Percentiles rank a stretch among this genome's conserved stretches.
These are phyloP conservation scores for Cucumis hystrix DNA, from an alignment of 306 rosid genomes.

Conservation along the genomic window DNA sequence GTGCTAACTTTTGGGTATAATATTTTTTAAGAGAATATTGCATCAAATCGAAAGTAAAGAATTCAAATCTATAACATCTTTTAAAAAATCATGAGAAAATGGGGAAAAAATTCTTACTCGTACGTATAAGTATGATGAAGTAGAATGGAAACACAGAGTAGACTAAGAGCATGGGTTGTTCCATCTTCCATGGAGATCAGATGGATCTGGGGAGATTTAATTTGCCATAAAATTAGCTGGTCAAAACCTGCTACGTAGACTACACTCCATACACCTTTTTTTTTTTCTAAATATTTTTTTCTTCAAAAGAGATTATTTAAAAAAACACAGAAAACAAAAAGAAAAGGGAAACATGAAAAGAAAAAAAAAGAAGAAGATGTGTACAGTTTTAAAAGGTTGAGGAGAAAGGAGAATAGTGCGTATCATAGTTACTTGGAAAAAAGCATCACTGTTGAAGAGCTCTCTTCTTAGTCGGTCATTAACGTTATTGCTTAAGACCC, in stretches of 20 bases:
- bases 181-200: not conserved
- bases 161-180: not conserved
- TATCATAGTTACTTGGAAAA: not conserved
- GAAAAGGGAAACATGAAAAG: too few species aligned
- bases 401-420: not conserved
- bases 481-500: not conserved
- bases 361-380: not conserved
- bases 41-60: too few species aligned
- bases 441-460: not conserved
- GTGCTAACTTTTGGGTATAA: too few species aligned
- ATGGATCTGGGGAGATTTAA: not conserved
- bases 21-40: too few species aligned
- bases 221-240: not conserved
- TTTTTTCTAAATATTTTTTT: too few species aligned
- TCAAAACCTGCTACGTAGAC: not conserved
- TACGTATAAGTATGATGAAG: not conserved
- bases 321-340: not conserved
- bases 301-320: too few species aligned
- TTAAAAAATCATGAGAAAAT: too few species aligned
- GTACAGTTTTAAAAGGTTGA: not conserved
- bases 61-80: too few species aligned
- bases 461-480: not conserved
- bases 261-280: not conserved
- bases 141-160: not conserved
- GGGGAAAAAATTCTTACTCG: too few species aligned